These are phyloP conservation scores for Houttuynia cordata DNA, from an alignment of 164 flowering plant species.

Conservation along the genomic window DNA sequence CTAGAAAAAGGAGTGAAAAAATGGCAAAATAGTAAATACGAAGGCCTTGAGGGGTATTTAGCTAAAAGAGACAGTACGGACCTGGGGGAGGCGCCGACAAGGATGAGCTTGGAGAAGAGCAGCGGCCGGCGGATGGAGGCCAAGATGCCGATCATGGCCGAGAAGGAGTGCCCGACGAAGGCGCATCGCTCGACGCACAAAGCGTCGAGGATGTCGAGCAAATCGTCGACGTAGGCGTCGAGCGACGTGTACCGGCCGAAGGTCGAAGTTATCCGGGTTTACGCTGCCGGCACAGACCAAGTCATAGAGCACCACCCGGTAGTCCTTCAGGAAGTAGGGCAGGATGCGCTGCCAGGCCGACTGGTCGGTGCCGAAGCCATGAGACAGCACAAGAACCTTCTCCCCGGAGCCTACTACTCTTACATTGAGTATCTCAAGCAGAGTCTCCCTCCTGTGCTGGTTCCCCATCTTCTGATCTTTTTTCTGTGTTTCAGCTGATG, in stretches of 20 bases:
- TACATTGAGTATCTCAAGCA: slow-evolving; percentile 73
- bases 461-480: neutral
- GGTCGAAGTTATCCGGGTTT: slow-evolving; percentile 80
- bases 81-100: slow-evolving; percentile 94
- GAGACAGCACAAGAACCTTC: slow-evolving; percentile 56
- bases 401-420: slow-evolving; percentile 61
- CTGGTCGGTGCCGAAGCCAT: slow-evolving; percentile 94
- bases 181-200: slow-evolving; percentile 47
- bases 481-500: neutral
- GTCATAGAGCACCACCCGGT: slow-evolving; percentile 65
- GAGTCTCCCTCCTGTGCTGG: slow-evolving; percentile 5
- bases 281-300: slow-evolving; percentile 94
- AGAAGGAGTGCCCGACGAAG: slow-evolving; percentile 88
- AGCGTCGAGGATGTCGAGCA: slow-evolving; percentile 65
- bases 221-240: slow-evolving; percentile 82
- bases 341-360: slow-evolving; percentile 84
- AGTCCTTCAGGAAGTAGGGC: slow-evolving; percentile 44
- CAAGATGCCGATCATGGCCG: slow-evolving; percentile 84
- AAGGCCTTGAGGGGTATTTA: neutral
- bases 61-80: no score
- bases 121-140: slow-evolving; percentile 85
- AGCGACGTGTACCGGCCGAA: slow-evolving; percentile 62
- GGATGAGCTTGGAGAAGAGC: slow-evolving; percentile 78
- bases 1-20: no score
- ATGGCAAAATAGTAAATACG: no score